Percentiles rank a stretch among this genome's conserved stretches.
These are phyloP conservation scores for Nothopassalora personata DNA, from an alignment of 2,329 filamentous ascomycete species.

Conservation along the genomic window DNA sequence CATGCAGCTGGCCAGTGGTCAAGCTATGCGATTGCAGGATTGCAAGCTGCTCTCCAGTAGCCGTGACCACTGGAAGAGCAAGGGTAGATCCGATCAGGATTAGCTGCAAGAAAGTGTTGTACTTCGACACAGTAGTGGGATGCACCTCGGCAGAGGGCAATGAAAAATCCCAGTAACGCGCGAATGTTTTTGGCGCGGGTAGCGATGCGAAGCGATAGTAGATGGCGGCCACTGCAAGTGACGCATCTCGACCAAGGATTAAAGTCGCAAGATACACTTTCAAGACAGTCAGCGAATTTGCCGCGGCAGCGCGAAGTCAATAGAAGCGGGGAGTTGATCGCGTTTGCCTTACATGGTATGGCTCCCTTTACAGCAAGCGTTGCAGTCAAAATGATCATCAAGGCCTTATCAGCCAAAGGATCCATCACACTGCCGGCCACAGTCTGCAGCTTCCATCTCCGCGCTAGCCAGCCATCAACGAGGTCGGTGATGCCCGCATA, in stretches of 20 bases:
- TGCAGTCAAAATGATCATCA: conserved; percentile 90
- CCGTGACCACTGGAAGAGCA: conserved; percentile 63
- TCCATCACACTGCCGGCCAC: conserved; percentile 93
- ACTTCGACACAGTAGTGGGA: conserved; percentile 75
- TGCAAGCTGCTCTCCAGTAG: conserved; percentile 21
- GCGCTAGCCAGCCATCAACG: conserved; percentile 89
- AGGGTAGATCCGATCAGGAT: conserved; percentile 80
- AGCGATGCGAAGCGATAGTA: conserved; percentile 96
- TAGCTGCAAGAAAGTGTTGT: conserved; percentile 90
- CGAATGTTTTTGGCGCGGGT: conserved; percentile 86
- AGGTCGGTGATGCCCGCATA: conserved; percentile 90
- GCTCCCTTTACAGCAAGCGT: conserved; percentile 77
- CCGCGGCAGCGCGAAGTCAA: conserved; percentile 6
- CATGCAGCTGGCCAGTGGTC: conserved; percentile 29
- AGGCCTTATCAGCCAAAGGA: conserved; percentile 91
- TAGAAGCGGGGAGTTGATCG: conserved; percentile 10
- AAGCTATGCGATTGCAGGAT: conserved; percentile 22
- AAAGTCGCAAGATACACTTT: conserved; percentile 80
- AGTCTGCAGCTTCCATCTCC: conserved; percentile 80
- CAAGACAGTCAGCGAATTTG: conserved; percentile 12
- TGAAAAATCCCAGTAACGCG: conserved; percentile 94
- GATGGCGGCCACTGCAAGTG: conserved; percentile 76
- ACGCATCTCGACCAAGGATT: conserved; percentile 83
- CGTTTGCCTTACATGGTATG: conserved; percentile 60
- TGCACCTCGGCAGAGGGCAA: conserved; percentile 80